Base-by-base conservation (phyloP, 495 filamentous ascomycete genomes). In the Trichocladium uniseriatum region DNA sequence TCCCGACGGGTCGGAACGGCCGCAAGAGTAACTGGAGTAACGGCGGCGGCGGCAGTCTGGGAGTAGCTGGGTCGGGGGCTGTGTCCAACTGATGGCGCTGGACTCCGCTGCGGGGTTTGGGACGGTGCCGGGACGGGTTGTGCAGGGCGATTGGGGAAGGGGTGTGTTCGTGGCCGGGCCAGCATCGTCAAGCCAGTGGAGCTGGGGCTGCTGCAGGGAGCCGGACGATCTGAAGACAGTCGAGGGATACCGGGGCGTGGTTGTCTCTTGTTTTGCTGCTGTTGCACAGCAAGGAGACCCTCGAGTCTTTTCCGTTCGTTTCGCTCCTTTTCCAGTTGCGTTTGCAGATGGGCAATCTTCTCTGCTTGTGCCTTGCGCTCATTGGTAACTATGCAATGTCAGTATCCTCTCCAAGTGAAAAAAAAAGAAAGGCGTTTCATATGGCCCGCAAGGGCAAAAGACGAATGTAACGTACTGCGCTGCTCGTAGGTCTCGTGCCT, bases 401-500 rank as follows among this genome's bases (percentile, higher is more conserved):
- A n/a, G n/a, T n/a, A n/a, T n/a, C n/a, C n/a, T n/a, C n/a, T n/a
- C n/a, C n/a, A n/a, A n/a, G n/a, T n/a, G n/a, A n/a, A n/a, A n/a
- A n/a, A n/a, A n/a, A n/a, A n/a, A n/a, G n/a, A n/a, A n/a, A n/a
- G n/a, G n/a, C n/a, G n/a, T n/a, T n/a, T n/a, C n/a, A n/a, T n/a
- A n/a, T n/a, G n/a, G n/a, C n/a, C n/a, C n/a, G n/a, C n/a, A n/a
- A n/a, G n/a, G n/a, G n/a, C n/a, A n/a, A n/a, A n/a, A n/a, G n/a
- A n/a, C n/a, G n/a, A n/a, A n/a, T n/a, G n/a, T n/a, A n/a, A n/a
- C n/a, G n/a, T n/a, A n/a, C n/a, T n/a, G n/a, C n/a, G n/a, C n/a
- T n/a, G n/a, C n/a, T 65, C 62, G 52, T 64, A 67, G 1, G 64
- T 69, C 24, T 57, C 64, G 35, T 65, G 58, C 35, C 55, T 58